Evolutionary conservation across 768 basidiomycete species (phyloP).

Genomic region (Tricholoma flavovirens): DNA sequence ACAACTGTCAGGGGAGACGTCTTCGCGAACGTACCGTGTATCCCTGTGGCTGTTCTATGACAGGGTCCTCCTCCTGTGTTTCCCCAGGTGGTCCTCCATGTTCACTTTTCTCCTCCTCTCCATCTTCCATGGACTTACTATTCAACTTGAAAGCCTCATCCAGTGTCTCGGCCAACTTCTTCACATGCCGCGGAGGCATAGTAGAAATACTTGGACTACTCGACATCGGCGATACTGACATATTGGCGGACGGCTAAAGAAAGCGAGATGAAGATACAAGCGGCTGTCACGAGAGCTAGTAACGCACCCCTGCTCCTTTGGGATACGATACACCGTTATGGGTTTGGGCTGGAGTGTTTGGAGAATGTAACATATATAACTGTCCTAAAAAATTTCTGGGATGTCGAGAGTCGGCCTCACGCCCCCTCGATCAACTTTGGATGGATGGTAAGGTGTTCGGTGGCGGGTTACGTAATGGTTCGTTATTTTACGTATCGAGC

Average conservation of each 20-base stretch:
- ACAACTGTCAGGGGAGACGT: neutral
- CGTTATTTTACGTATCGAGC: slow-evolving; percentile 2
- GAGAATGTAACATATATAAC: neutral
- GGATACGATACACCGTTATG: neutral
- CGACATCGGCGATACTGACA: slow-evolving; percentile 20
- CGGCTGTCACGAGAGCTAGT: neutral
- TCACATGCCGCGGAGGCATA: slow-evolving; percentile 25
- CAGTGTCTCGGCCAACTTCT: slow-evolving; percentile 26
- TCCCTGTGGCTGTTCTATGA: slow-evolving; percentile 19
- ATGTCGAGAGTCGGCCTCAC: slow-evolving; percentile 4
- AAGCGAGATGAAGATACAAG: neutral
- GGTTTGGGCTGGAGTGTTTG: neutral
- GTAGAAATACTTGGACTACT: slow-evolving; percentile 33
- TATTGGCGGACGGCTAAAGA: neutral
- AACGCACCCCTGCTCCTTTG: slow-evolving; percentile 1
- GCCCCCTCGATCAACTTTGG: slow-evolving; percentile 4
- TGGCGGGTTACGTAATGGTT: slow-evolving; percentile 5
- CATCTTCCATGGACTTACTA: slow-evolving; percentile 15
- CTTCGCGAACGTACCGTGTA: slow-evolving; percentile 15
- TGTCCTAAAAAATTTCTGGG: neutral
- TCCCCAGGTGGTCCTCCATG: slow-evolving; percentile 24
- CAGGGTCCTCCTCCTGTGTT: slow-evolving; percentile 23
- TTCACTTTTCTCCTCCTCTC: slow-evolving; percentile 22
- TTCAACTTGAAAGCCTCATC: slow-evolving; percentile 27
- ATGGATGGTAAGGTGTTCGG: slow-evolving; percentile 1